Evolutionary conservation across 2,329 filamentous ascomycete species (phyloP).

Genomic region (Bipolaris oryzae): DNA sequence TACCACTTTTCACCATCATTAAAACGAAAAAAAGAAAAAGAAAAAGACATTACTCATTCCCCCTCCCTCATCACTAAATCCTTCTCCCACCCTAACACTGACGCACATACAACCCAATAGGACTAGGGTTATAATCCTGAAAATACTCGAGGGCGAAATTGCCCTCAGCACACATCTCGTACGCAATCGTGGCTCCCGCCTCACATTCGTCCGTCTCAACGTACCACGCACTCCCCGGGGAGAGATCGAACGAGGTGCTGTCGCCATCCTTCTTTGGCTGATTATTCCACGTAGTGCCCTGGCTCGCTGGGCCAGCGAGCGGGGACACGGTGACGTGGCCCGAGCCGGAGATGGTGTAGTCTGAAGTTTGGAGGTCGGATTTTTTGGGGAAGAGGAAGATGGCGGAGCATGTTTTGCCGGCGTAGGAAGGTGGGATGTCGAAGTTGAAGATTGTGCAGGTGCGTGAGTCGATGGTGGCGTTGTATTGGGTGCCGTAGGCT

Average conservation of each 20-base stretch:
- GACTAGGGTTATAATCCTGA: constrained; percentile 65
- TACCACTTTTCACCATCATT: too few species aligned
- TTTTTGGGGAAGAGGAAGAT: constrained; percentile 69
- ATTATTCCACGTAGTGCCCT: constrained; percentile 61
- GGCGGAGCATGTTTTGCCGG: constrained; percentile 66
- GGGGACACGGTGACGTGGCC: constrained; percentile 61
- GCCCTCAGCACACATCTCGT: constrained; percentile 59
- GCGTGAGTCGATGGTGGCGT: constrained; percentile 52
- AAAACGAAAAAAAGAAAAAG: too few species aligned
- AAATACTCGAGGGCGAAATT: constrained; percentile 64
- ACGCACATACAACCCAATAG: constrained; percentile 47
- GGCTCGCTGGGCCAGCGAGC: constrained; percentile 55
- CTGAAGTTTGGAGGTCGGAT: constrained; percentile 64
- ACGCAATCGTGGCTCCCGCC: constrained; percentile 58
- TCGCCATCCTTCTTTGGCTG: constrained; percentile 55
- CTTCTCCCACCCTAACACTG: too few species aligned
- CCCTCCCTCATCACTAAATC: too few species aligned
- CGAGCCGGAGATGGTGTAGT: constrained; percentile 60
- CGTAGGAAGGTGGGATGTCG: constrained; percentile 62
- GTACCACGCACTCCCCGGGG: constrained; percentile 60
- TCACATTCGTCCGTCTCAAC: constrained; percentile 62
- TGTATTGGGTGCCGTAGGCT: constrained; percentile 60
- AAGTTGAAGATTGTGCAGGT: constrained; percentile 72
- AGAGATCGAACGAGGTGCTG: constrained; percentile 50
- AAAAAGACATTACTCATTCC: too few species aligned